Base-by-base conservation (phyloP, 2,329 filamentous ascomycete genomes). In the Scolecobasidium constrictum region DNA sequence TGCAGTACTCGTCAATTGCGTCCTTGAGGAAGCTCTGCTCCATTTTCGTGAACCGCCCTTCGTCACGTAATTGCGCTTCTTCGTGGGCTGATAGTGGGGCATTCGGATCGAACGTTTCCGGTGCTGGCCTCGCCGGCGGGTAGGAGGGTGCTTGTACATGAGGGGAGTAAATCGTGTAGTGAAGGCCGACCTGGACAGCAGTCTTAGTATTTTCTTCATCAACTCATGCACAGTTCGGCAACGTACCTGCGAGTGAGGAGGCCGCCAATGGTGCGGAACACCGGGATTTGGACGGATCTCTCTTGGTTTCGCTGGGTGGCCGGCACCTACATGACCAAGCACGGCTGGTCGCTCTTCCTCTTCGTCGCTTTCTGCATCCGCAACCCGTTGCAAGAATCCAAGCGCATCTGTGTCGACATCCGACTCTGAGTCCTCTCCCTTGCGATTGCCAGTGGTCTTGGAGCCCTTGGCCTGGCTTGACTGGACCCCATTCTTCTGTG, bases 21-120 rank as follows among this genome's bases (percentile, higher is more conserved):
- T 31, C 26, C 26, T 31, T 31, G n/a, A 31, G 26, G n/a, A 31
- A 31, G 26, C 26, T 31, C n/a, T 31, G 26, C n/a, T 31, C 26
- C 26, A 31, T 31, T n/a, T 31, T 31, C 26, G 26, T 31, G 26
- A 31, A 31, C 9, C 26, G 26, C 9, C 26, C 26, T n/a, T 31
- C 26, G 26, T 31, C 26, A n/a, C 26, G 26, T n/a, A 31, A 31
- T n/a, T 31, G 26, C 26, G 26, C 26, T 31, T 31, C 26, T 31
- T 31, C 26, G 26, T 31, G 26, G n/a, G 26, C 26, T 31, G 26
- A 9, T n/a, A 31, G n/a, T 31, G 26, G 26, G n/a, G 26, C 26
- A n/a, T 31, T 31, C n/a, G 26, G 26, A 31, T 31, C 26, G n/a
- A 31, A 31, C 9, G 9, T 31, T 31, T 31, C 26, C 9, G 26